phyloP scores from a whole-genome alignment of 768 basidiomycete species.

The Serpula lacrymans region DNA sequence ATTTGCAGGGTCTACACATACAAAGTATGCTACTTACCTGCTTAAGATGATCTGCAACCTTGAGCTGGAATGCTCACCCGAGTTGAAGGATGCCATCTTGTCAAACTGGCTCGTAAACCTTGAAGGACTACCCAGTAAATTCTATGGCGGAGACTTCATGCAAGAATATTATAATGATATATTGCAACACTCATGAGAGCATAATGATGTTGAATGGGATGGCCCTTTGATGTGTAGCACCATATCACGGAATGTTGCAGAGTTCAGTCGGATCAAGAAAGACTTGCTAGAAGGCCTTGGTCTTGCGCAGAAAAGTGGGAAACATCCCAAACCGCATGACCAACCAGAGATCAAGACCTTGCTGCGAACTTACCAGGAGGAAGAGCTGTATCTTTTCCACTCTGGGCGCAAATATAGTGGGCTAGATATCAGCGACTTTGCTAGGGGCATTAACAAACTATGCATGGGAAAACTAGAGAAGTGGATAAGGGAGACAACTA shows the following conservation, averaged over 20 bases:
- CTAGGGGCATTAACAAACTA: constrained; percentile 10
- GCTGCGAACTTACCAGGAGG: constrained; percentile 11
- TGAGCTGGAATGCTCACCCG: constrained; percentile 26
- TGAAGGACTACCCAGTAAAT: constrained; percentile 19
- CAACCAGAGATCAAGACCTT: constrained; percentile 10
- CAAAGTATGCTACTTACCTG: constrained; percentile 29
- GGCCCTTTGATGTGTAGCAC: constrained; percentile 23
- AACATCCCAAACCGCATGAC: constrained; percentile 19
- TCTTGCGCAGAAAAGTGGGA: constrained; percentile 13
- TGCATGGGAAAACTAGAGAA: constrained; percentile 11
- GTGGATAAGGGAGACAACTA: neutral
- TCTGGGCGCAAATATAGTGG: constrained; percentile 15
- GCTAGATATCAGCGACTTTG: constrained; percentile 8
- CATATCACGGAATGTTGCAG: constrained; percentile 28
- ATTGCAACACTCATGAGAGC: constrained; percentile 12
- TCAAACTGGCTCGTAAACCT: constrained; percentile 27
- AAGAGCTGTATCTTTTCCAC: constrained; percentile 17
- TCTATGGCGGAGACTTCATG: constrained; percentile 25
- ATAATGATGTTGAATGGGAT: constrained; percentile 21
- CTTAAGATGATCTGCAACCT: constrained; percentile 28
- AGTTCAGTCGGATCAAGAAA: constrained; percentile 29
- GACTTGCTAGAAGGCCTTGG: constrained; percentile 22
- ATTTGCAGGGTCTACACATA: constrained; percentile 31
- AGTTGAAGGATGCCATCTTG: constrained; percentile 14
- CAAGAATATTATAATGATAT: constrained; percentile 33